Conservation (phyloP, 139 green algal genomes). For the Edaphochlamys debaryana region DNA sequence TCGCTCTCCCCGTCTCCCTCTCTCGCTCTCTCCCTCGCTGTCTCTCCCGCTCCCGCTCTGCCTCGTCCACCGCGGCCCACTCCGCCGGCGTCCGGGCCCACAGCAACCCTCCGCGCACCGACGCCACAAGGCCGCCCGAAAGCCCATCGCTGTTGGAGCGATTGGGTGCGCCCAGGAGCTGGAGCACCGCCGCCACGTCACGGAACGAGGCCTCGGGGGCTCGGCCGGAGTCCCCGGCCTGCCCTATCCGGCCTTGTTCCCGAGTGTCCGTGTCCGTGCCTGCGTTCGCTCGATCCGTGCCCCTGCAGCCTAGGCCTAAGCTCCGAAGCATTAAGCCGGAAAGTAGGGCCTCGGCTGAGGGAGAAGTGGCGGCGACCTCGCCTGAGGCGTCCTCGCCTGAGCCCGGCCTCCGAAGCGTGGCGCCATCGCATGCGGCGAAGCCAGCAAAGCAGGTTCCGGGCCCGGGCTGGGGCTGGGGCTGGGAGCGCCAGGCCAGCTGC, state of each 20-base stretch:
- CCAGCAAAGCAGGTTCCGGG: no score
- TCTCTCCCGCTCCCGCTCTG: neutral
- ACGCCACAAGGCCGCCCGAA: conserved; percentile 6
- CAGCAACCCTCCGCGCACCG: neutral
- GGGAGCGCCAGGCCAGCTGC: neutral
- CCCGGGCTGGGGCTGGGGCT: no score
- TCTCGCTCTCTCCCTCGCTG: neutral
- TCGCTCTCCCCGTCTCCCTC: no score
- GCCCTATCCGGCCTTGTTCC: no score
- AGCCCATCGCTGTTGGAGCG: conserved; percentile 27
- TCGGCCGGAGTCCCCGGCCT: neutral
- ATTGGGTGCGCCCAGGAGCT: conserved; percentile 19
- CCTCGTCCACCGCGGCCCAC: neutral
- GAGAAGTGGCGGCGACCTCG: no score
- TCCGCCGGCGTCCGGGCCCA: neutral
- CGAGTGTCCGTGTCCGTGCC: no score
- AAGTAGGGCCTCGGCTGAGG: no score
- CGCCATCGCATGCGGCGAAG: neutral
- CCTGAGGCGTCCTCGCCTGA: neutral
- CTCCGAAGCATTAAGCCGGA: no score
- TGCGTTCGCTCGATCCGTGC: no score
- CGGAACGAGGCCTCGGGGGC: neutral
- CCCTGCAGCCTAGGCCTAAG: no score
- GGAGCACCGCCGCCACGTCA: conserved; percentile 6
- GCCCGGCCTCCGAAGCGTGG: no score